Evolutionary conservation across 2,329 filamentous ascomycete species (phyloP).

Genomic region (Penicillium occitanis): DNA sequence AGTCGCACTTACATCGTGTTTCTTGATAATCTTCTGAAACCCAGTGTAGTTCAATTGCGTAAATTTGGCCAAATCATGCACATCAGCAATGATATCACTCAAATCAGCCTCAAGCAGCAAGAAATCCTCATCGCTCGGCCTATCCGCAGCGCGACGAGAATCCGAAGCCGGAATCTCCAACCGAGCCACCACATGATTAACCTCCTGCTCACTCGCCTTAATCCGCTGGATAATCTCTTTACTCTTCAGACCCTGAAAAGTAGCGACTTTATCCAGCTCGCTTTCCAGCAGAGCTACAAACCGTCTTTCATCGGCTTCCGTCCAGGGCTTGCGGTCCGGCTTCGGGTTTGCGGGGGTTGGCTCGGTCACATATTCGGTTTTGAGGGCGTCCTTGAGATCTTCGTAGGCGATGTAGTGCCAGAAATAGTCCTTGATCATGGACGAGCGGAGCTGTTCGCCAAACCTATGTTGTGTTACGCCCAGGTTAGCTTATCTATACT

Average conservation of each 20-base stretch:
- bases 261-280: conserved; percentile 96
- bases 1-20: conserved; percentile 75
- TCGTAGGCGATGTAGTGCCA: conserved; percentile 99
- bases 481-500: neutral
- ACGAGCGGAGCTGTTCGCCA: conserved; percentile 93
- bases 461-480: conserved; percentile 57
- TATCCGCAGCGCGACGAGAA: conserved; percentile 38
- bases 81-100: conserved; percentile 97
- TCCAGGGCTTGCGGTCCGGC: conserved; percentile 68
- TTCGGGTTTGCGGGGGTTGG: conserved; percentile 49
- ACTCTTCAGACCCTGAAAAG: conserved; percentile 95
- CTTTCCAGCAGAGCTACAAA: conserved; percentile 85
- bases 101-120: conserved; percentile 89
- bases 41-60: conserved; percentile 98
- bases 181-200: conserved; percentile 78
- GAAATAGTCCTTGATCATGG: conserved; percentile 93
- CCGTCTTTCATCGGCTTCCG: conserved; percentile 82
- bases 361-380: conserved; percentile 63
- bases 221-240: conserved; percentile 94
- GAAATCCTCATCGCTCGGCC: conserved; percentile 85
- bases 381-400: conserved; percentile 82
- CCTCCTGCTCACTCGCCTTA: conserved; percentile 81
- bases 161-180: conserved; percentile 55
- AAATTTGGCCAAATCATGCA: conserved; percentile 96
- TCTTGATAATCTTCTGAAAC: conserved; percentile 99